A percentile compares a stretch with the other conserved stretches of the same genome.
phyloP scores from a whole-genome alignment of 2,329 filamentous ascomycete species.

The Ophiostoma perfectum region DNA sequence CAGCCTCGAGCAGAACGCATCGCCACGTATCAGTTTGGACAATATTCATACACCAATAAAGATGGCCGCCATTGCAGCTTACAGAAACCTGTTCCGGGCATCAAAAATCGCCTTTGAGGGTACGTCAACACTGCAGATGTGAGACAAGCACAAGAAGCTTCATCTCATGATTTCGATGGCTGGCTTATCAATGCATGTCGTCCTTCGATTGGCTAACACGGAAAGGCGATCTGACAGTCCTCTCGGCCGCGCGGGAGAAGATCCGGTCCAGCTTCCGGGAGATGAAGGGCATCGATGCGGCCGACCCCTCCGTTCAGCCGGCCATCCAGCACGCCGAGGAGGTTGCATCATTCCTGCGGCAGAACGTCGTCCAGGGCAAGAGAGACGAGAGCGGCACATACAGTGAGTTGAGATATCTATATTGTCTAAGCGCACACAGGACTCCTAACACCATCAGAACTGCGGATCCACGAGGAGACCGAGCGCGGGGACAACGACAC shows the following conservation, averaged over 20 bases:
- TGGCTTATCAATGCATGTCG: background rate
- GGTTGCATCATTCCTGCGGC: conserved; percentile 69
- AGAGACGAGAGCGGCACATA: conserved; percentile 47
- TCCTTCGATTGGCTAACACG: conserved; percentile 7
- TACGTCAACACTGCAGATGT: conserved; percentile 35
- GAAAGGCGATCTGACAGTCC: conserved; percentile 39
- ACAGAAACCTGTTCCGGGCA: conserved; percentile 75
- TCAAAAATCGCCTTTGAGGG: conserved; percentile 78
- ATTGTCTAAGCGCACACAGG: background rate
- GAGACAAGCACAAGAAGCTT: background rate
- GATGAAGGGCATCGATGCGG: conserved; percentile 54
- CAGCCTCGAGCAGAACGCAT: background rate
- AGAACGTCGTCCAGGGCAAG: conserved; percentile 84
- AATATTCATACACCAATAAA: background rate
- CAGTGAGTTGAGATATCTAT: conserved; percentile 44
- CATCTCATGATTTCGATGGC: too few relatives aligned
- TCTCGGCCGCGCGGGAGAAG: conserved; percentile 64
- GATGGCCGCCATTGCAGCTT: conserved; percentile 60
- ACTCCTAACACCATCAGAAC: conserved; percentile 45
- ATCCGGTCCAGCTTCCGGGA: conserved; percentile 70
- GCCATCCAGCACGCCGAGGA: conserved; percentile 76
- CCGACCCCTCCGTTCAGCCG: conserved; percentile 54
- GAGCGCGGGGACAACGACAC: conserved; percentile 92
- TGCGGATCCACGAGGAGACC: conserved; percentile 85
- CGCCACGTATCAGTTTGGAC: background rate